phyloP scores from a whole-genome alignment of 371 early-diverging fungal species.

The Mortierella sp. region DNA sequence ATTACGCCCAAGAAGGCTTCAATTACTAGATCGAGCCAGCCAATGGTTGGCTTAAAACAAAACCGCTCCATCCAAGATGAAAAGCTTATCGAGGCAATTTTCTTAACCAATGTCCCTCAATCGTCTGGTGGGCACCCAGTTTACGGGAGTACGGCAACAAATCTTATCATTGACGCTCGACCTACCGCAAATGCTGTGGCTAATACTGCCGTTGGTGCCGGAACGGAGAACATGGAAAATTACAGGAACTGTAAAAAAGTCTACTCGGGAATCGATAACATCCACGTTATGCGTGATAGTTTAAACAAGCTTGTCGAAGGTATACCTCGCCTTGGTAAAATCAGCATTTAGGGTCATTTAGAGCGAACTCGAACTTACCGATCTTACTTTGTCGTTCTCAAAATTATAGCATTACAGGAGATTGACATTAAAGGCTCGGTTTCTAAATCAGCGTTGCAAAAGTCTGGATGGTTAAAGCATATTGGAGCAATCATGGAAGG shows the following conservation, averaged over 20 bases:
- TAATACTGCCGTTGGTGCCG: conserved; percentile 94
- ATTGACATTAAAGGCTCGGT: conserved; percentile 65
- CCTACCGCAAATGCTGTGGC: conserved; percentile 95
- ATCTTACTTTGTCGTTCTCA: neutral
- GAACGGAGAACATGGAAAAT: conserved; percentile 94
- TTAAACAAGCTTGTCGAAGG: conserved; percentile 87
- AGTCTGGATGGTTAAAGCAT: conserved; percentile 92
- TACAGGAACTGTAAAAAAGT: conserved; percentile 88
- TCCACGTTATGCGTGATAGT: conserved; percentile 96
- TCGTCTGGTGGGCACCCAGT: conserved; percentile 62
- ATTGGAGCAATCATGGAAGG: conserved; percentile 87
- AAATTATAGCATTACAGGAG: conserved; percentile 64
- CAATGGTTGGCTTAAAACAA: conserved; percentile 94
- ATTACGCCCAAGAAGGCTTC: conserved; percentile 68
- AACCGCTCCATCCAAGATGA: conserved; percentile 97
- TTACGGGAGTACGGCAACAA: conserved; percentile 59
- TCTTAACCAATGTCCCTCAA: conserved; percentile 70
- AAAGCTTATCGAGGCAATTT: conserved; percentile 92
- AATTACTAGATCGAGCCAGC: conserved; percentile 95
- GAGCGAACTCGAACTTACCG: neutral
- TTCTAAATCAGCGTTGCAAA: conserved; percentile 65
- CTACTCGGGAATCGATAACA: conserved; percentile 96
- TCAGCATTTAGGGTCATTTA: too few species aligned
- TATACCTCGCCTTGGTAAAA: conserved; percentile 53
- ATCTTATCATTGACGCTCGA: conserved; percentile 95